Base-by-base conservation (phyloP, 768 basidiomycete genomes). In the Boletus edulis region DNA sequence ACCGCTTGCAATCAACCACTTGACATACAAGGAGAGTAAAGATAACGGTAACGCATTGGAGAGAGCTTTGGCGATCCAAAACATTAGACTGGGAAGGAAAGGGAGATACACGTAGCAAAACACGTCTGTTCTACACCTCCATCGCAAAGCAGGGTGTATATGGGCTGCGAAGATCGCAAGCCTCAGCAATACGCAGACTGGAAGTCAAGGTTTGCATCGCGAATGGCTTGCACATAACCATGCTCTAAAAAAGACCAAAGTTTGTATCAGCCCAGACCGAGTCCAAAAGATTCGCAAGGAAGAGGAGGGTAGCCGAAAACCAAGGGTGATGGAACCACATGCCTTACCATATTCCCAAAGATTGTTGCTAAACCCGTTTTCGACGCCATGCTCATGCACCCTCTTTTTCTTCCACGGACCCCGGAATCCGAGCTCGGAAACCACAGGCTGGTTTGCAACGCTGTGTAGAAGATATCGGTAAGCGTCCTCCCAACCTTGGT, bases 401-500 rank as follows among this genome's bases (percentile, higher is more conserved):
- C 81, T 71, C 45, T 69, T 69, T 56, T 72, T 76, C 40, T 78
- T 76, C 86, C 85, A 85, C n/a, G 80, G 78, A 18, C 77, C 76
- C 55, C 75, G 73, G 67, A 87, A 90, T 29, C 88, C 90, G 3
- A 91, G 66, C 67, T 88, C 83, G 27, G 76, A 77, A 10, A 79
- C 72, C 14, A 69, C 61, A 35, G 55, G 61, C 34, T 49, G 54
- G 20, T 45, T 57, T 15, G 62, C 51, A 31, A 56, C 51, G 34
- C 47, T 51, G 54, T 70, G 57, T 37, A 61, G 15, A 46, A 87
- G 75, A 72, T 91, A 91, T 34, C 63, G 49, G 62, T 82, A 81
- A 0, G 81, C 81, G 54, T 86, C 88, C 24, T 84, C 81, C 91
- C 91, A 93, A 1, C 90, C 91, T 49, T 76, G 72, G 2, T 74